A percentile compares a stretch with the other conserved stretches of the same genome.
Evolutionary conservation across 305 asterid genomes (phyloP).

Genomic region (Fraxinus sp.): DNA sequence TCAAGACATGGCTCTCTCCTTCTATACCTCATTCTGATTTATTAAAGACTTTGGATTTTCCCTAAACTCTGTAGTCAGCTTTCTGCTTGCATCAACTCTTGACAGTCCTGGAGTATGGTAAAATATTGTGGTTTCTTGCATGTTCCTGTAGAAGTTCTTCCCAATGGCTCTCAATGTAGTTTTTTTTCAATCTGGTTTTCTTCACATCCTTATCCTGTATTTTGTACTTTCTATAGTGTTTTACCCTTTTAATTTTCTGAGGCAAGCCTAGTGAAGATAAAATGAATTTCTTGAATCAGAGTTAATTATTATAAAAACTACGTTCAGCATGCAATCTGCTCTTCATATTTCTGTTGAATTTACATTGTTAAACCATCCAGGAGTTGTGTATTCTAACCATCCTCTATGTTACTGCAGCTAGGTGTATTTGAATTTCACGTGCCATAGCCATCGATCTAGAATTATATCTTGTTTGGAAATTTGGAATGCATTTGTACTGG

Average conservation of each 20-base stretch:
- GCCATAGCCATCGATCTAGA: neutral
- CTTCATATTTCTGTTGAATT: neutral
- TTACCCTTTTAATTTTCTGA: neutral
- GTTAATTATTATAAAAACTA: neutral
- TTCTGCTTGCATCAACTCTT: conserved; percentile 20
- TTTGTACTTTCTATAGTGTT: neutral
- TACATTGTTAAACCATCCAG: conserved; percentile 2
- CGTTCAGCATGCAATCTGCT: conserved; percentile 6
- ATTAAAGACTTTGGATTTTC: neutral
- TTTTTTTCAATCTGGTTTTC: neutral
- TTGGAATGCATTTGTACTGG: neutral
- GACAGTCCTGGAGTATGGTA: conserved; percentile 1
- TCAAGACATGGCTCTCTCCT: neutral
- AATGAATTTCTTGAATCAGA: neutral
- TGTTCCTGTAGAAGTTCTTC: neutral
- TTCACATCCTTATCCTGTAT: neutral
- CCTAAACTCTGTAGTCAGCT: conserved; percentile 6
- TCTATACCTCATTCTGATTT: conserved; percentile 17
- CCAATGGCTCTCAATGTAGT: neutral
- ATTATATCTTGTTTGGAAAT: neutral
- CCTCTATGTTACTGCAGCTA: neutral
- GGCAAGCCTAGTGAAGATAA: neutral
- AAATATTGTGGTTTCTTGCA: neutral
- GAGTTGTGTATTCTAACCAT: neutral
- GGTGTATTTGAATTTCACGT: neutral